Evolutionary conservation across 2,329 filamentous ascomycete species (phyloP), one percentile per base, ranked within the genome.

Genomic region (Epichloe uncinata): DNA sequence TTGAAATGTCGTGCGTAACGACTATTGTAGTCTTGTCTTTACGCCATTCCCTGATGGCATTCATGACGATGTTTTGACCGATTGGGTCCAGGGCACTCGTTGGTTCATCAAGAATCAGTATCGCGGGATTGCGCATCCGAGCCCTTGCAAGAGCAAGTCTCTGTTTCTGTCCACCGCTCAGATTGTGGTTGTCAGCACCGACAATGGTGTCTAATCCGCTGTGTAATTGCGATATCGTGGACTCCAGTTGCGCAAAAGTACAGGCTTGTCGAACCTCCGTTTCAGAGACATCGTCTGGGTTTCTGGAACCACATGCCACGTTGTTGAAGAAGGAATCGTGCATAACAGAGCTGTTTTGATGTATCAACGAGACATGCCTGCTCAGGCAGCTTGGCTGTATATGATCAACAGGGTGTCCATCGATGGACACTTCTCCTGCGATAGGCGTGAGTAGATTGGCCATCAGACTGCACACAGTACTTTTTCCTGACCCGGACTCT

Each of bases 401-500:
- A 0, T 67, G 68, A n/a, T 76, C 62, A 2, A 93, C 68, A 0
- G 78, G 68, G 2, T 74, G 62, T 0, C 77, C 81, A 58, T 95
- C 88, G 9, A 97, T 69, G 0, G 74, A 62, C 15, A 96, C 81
- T 0, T 76, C 64, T 0, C 90, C 91, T 0, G 68, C 68, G 0
- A 68, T 64, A 0, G 86, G 79, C 6, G 78, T 70, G 60, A 96
- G 95, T 57, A 94, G 85, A 12, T 82, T 79, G 47, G 89, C 73
- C 0, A 97, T 72, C 0, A 97, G 73, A 60, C 87, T 88, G 1
- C 84, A 82, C 1, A 97, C 61, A 0, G 91, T 97, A 57, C 88
- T 95, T 64, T 97, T 97, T 0, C 91, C 91, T 2, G 87, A 95
- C 0, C 93, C 93, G 59, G 88, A 95, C 58, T 76, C 78, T 0